Evolutionary conservation across 2,329 filamentous ascomycete species (phyloP).

Genomic region (Aureobasidium sp.): DNA sequence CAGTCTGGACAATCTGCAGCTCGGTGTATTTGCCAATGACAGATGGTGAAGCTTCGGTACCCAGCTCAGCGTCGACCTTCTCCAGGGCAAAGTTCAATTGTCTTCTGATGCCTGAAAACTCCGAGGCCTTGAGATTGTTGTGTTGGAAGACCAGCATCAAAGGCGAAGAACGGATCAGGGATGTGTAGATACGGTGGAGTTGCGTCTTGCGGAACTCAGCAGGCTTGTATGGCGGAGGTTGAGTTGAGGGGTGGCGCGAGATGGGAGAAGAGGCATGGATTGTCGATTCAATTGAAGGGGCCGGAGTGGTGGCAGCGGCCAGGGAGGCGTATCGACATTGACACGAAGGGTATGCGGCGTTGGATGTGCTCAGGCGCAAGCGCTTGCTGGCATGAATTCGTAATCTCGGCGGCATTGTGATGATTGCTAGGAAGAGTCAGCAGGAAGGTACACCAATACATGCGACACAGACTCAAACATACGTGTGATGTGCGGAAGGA

Average conservation of each 20-base stretch:
- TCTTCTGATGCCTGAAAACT: conserved; percentile 64
- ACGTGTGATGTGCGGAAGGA: not conserved
- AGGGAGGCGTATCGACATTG: conserved; percentile 41
- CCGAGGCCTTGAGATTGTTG: conserved; percentile 64
- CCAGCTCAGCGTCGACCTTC: conserved; percentile 52
- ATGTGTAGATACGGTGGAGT: conserved; percentile 77
- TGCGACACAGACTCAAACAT: not conserved
- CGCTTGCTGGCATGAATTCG: conserved; percentile 30
- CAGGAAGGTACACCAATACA: not conserved
- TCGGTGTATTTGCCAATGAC: conserved; percentile 39
- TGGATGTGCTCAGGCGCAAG: conserved; percentile 24
- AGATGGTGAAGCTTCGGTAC: conserved; percentile 54
- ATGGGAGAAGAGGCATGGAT: conserved; percentile 36
- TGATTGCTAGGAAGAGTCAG: not conserved
- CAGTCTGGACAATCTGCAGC: conserved; percentile 77
- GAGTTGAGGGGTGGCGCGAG: conserved; percentile 50
- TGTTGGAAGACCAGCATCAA: conserved; percentile 80
- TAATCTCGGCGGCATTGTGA: conserved; percentile 46
- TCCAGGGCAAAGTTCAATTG: conserved; percentile 54
- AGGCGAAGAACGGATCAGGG: conserved; percentile 74
- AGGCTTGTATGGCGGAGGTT: conserved; percentile 80
- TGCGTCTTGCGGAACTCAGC: conserved; percentile 86
- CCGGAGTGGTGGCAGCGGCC: conserved; percentile 42
- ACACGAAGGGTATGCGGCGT: conserved; percentile 22
- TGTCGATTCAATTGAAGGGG: conserved; percentile 44